Conservation (phyloP, 306 rosid genomes). For the Quercus agrifolia region DNA sequence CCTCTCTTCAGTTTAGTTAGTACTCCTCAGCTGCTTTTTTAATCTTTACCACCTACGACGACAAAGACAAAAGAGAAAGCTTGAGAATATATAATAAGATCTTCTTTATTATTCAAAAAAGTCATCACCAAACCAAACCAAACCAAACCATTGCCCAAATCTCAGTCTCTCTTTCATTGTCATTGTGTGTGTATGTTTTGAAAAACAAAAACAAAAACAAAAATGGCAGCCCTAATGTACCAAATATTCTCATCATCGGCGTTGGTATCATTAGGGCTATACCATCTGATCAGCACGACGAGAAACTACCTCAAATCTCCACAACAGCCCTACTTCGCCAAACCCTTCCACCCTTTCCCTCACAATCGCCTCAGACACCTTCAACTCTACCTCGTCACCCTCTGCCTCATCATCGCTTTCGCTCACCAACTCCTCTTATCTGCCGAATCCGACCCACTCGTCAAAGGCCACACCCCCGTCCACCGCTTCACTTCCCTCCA, state of each 20-base stretch:
- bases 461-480: slow-evolving; percentile 80
- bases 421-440: slow-evolving; percentile 54
- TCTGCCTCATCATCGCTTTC: slow-evolving; percentile 48
- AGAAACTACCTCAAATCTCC: slow-evolving; percentile 64
- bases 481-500: slow-evolving; percentile 78
- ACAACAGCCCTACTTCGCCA: slow-evolving; percentile 57
- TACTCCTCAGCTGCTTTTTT: too few relatives aligned
- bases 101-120: too few relatives aligned
- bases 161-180: too few relatives aligned
- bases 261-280: slow-evolving; percentile 54
- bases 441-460: slow-evolving; percentile 59
- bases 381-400: slow-evolving; percentile 45
- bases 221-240: slow-evolving; percentile 50
- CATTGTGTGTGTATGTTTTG: too few relatives aligned
- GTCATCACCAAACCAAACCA: too few relatives aligned
- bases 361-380: slow-evolving; percentile 48
- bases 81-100: too few relatives aligned
- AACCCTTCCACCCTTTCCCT: slow-evolving; percentile 74
- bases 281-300: slow-evolving; percentile 57
- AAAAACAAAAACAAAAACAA: not conserved
- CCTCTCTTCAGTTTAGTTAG: too few relatives aligned
- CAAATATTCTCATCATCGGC: slow-evolving; percentile 50
- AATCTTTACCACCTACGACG: too few relatives aligned
- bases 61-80: too few relatives aligned
- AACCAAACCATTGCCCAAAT: too few relatives aligned